Base-by-base conservation (phyloP, 192 early-diverging fungal genomes). In the Coemansia sp. region DNA sequence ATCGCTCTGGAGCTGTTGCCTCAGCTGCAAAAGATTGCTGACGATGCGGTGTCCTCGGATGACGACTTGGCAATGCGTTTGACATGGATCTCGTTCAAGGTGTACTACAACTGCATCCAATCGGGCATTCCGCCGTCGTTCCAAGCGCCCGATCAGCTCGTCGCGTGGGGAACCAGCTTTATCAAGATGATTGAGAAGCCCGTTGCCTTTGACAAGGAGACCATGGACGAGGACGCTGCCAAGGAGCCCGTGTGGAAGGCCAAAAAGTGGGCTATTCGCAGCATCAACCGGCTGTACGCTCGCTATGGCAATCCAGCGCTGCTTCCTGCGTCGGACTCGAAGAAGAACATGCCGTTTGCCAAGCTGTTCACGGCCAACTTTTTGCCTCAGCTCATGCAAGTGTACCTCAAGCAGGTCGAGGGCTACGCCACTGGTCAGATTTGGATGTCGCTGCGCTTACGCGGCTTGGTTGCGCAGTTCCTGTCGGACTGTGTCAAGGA, bases 231-330 rank as follows among this genome's bases (percentile, higher is more conserved):
- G 49, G 94, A 95, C 37, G 75, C 89, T 33, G 93, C 93, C 63
- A 90, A 90, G 70, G 89, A 92, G 75, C 90, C 91, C 21, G 94
- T 88, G 85, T 95, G 91, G 91, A 95, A 96, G 84, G 91, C 91
- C 61, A 97, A 96, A 76, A 96, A 97, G 73, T 97, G 97, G 96
- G 91, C 96, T 8, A 90, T 91, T 73, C 89, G 87, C 64, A 93
- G 90, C 78, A 82, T 99, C 71, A 94, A 96, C 86, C 89, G 88
- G 21, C 87, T 94, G 10, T 95, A 96, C 64, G 68, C 76, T 40
- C 77, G 87, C 62, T 91, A 90, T 66, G 90, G 92, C 50, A 93
- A 92, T 72, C 90, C 89, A 19, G 84, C 89, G 9, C 75, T 87
- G 26, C 73, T 93, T 49, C 80, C 88, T 13, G 65, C 81, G 7